These are phyloP conservation scores for Boletus rubescentipes DNA, from an alignment of 768 basidiomycete species.

Conservation along the genomic window DNA sequence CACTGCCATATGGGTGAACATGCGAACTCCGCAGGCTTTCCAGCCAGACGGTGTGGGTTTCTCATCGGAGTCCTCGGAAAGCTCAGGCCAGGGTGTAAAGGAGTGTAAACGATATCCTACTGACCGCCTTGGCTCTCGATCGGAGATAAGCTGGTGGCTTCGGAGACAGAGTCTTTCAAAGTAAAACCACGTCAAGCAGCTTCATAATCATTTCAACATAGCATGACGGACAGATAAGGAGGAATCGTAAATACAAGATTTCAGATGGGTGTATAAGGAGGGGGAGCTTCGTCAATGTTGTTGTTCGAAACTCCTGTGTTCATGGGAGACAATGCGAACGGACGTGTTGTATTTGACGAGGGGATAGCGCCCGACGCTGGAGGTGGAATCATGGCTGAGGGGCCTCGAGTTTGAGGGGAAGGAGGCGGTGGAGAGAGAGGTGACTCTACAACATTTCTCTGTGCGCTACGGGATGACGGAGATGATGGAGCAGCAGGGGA, in stretches of 20 bases:
- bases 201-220: background rate
- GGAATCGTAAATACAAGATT: background rate
- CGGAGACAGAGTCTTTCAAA: no score
- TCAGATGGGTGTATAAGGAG: slow-evolving; percentile 27
- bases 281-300: slow-evolving; percentile 20
- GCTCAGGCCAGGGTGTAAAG: no score
- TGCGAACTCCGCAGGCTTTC: no score
- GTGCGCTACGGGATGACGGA: background rate
- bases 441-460: background rate
- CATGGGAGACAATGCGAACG: slow-evolving; percentile 2
- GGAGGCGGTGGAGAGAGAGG: background rate
- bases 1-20: no score
- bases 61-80: no score
- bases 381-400: background rate
- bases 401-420: background rate
- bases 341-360: background rate
- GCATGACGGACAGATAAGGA: background rate
- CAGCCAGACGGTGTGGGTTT: no score
- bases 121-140: no score
- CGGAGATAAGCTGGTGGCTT: no score
- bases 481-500: background rate
- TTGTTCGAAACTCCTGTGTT: slow-evolving; percentile 13
- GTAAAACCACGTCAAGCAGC: background rate
- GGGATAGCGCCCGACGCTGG: background rate
- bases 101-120: no score